These are phyloP conservation scores for Geotrichum macrosporum DNA, from an alignment of 1,139 yeast species.

Conservation along the genomic window DNA sequence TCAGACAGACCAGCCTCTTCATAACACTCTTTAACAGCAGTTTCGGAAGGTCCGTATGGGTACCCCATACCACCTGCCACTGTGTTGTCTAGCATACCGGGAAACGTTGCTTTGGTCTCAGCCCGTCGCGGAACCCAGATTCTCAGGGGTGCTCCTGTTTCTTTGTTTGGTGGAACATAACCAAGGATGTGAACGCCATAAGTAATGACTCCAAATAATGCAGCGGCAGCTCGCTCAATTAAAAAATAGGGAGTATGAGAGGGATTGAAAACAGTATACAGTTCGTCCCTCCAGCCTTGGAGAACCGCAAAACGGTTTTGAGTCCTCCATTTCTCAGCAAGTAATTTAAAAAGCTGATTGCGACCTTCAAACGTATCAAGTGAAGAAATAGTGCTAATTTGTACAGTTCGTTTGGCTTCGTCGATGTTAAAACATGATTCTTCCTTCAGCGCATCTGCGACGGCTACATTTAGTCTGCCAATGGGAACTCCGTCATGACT, in stretches of 20 bases:
- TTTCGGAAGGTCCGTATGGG: slow-evolving; percentile 71
- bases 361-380: slow-evolving; percentile 47
- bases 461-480: slow-evolving; percentile 51
- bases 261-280: slow-evolving; percentile 65
- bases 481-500: slow-evolving; percentile 52
- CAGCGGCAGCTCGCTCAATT: slow-evolving; percentile 77
- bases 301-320: slow-evolving; percentile 43
- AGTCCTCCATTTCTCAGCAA: slow-evolving; percentile 47
- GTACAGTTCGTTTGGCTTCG: slow-evolving; percentile 36
- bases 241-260: slow-evolving; percentile 53
- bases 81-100: slow-evolving; percentile 86
- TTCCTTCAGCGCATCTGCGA: slow-evolving; percentile 43
- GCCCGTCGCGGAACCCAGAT: slow-evolving; percentile 88
- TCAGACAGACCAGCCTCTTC: slow-evolving; percentile 84
- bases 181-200: slow-evolving; percentile 90
- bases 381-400: slow-evolving; percentile 32
- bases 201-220: slow-evolving; percentile 76
- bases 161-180: slow-evolving; percentile 48
- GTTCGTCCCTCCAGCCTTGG: slow-evolving; percentile 85
- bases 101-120: slow-evolving; percentile 73
- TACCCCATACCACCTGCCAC: slow-evolving; percentile 93
- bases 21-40: slow-evolving; percentile 75
- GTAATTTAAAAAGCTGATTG: slow-evolving; percentile 42
- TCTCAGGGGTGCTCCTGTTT: slow-evolving; percentile 44
- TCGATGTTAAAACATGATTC: slow-evolving; percentile 41